Percentiles rank a stretch among this genome's conserved stretches.
Conservation (phyloP, 2,329 filamentous ascomycete genomes). For the Phialophora expanda region DNA sequence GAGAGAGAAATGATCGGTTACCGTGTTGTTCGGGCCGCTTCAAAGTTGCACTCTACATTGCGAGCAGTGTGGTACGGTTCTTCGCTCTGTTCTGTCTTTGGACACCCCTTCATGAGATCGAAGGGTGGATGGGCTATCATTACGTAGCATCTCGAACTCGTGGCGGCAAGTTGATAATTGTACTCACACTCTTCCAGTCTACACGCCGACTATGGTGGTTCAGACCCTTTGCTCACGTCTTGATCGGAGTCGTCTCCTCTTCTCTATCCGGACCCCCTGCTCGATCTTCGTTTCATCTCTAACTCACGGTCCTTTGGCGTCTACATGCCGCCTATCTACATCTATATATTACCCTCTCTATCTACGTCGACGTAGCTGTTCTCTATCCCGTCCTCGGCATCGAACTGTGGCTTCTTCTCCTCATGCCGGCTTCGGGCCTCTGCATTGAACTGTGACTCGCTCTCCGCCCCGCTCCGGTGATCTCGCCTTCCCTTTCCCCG, state of each 20-base stretch:
- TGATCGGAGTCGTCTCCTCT: neutral
- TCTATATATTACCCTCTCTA: neutral
- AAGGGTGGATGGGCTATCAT: too few species aligned
- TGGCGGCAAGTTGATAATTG: too few species aligned
- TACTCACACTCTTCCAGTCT: neutral
- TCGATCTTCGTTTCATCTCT: neutral
- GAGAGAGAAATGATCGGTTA: too few species aligned
- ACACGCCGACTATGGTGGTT: neutral
- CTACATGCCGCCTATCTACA: neutral
- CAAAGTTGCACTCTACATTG: too few species aligned
- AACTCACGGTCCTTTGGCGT: neutral
- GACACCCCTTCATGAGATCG: too few species aligned
- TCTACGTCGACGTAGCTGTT: neutral
- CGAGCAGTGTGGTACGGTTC: too few species aligned
- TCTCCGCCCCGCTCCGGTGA: constrained; percentile 29
- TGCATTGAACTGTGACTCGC: constrained; percentile 28
- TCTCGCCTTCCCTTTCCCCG: neutral
- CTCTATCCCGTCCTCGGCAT: constrained; percentile 21
- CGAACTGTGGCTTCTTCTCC: constrained; percentile 29
- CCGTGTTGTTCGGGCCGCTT: too few species aligned
- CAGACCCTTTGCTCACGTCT: neutral
- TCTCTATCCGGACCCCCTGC: neutral
- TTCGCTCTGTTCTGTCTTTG: too few species aligned
- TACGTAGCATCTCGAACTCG: too few species aligned
- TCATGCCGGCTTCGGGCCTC: constrained; percentile 28